Conservation (phyloP, 1,139 yeast genomes). For the Geotrichum phurueaensis region DNA sequence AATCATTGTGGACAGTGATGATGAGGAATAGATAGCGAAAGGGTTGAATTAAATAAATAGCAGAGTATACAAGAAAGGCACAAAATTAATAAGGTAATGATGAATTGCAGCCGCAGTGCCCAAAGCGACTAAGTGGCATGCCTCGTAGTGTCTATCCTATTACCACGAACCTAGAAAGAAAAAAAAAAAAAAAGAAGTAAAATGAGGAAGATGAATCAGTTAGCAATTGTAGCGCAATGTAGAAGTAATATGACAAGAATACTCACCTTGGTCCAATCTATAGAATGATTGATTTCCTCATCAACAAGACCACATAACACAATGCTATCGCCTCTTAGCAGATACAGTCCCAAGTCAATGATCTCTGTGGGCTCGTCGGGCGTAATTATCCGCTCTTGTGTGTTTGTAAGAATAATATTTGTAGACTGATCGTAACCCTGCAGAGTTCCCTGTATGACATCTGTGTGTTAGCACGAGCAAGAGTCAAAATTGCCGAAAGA, state of each 20-base stretch:
- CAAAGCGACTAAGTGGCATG: conserved; percentile 23
- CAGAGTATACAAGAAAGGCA: conserved; percentile 3
- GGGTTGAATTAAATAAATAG: conserved; percentile 1
- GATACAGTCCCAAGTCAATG: conserved; percentile 55
- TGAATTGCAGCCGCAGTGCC: background rate
- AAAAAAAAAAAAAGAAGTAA: background rate
- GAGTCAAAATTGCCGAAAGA: conserved; percentile 20
- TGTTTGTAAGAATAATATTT: conserved; percentile 57
- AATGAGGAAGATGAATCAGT: background rate
- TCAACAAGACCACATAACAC: conserved; percentile 73
- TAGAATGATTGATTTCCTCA: conserved; percentile 42
- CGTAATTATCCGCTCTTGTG: conserved; percentile 48
- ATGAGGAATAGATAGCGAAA: conserved; percentile 5
- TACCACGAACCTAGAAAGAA: conserved; percentile 28
- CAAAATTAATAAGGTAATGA: background rate
- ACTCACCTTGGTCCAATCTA: conserved; percentile 54
- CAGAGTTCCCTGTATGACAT: conserved; percentile 49
- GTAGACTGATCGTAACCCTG: conserved; percentile 81
- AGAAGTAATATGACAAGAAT: background rate
- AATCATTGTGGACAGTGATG: conserved; percentile 16
- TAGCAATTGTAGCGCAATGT: background rate
- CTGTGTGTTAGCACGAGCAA: conserved; percentile 2
- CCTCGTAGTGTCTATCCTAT: conserved; percentile 26
- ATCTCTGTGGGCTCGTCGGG: conserved; percentile 47
- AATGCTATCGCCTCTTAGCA: conserved; percentile 78